Conservation (phyloP, 805 yeast genomes). For the Spathaspora girioi region DNA sequence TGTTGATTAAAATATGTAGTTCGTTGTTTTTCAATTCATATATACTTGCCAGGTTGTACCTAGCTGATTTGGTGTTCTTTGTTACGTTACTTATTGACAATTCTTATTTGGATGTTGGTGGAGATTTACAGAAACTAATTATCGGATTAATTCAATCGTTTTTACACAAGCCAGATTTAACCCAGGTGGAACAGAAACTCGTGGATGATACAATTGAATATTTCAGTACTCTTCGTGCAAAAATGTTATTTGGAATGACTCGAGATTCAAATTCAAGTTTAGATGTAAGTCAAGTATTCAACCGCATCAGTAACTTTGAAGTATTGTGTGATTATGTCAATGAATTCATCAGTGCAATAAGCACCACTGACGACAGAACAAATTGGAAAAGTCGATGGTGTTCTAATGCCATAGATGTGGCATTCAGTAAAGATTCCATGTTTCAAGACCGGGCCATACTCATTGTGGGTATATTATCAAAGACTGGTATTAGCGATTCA, state of each 20-base stretch:
- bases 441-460: conserved; percentile 66
- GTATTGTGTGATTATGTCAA: conserved; percentile 54
- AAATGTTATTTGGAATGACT: conserved; percentile 66
- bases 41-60: conserved; percentile 54
- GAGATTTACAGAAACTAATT: conserved; percentile 55
- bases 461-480: conserved; percentile 65
- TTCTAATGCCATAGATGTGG: conserved; percentile 59
- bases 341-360: conserved; percentile 48
- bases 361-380: conserved; percentile 43
- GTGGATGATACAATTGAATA: conserved; percentile 47
- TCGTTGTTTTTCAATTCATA: conserved; percentile 70
- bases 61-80: conserved; percentile 70
- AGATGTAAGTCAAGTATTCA: conserved; percentile 34
- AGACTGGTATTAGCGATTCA: conserved; percentile 59
- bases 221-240: conserved; percentile 60
- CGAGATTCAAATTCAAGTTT: conserved; percentile 44
- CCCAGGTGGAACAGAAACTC: conserved; percentile 29
- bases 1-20: conserved; percentile 60
- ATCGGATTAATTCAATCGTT: conserved; percentile 70
- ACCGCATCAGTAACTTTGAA: conserved; percentile 49
- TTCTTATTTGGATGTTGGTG: conserved; percentile 53
- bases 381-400: conserved; percentile 67
- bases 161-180: conserved; percentile 51
- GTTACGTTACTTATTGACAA: conserved; percentile 58
- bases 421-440: conserved; percentile 52